Evolutionary conservation across 2,329 filamentous ascomycete genomes (phyloP).

Genomic region (Helicocarpus griseus): DNA sequence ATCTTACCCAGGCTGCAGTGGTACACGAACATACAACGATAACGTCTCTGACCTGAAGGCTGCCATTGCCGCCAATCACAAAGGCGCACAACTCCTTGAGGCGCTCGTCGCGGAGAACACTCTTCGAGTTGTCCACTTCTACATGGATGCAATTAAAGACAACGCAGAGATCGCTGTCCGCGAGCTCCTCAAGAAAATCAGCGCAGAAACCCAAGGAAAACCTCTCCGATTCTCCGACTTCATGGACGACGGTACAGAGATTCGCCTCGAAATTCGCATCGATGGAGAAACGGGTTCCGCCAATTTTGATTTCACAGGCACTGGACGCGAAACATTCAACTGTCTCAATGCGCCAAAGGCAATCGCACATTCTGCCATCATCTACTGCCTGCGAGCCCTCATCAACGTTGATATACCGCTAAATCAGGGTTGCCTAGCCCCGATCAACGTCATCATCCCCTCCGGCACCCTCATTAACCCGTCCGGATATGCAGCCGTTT

Average conservation of each 20-base stretch:
- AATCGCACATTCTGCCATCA: constrained; percentile 74
- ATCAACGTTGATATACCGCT: constrained; percentile 75
- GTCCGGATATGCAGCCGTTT: constrained; percentile 66
- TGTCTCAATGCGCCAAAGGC: constrained; percentile 76
- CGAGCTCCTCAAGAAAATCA: constrained; percentile 59
- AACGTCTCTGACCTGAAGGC: constrained; percentile 82
- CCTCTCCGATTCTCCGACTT: constrained; percentile 65
- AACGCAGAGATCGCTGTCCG: constrained; percentile 71
- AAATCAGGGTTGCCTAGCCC: constrained; percentile 74
- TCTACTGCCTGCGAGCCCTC: constrained; percentile 73
- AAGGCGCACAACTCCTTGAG: constrained; percentile 69
- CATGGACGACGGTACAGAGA: constrained; percentile 80
- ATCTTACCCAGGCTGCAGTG: constrained; percentile 63
- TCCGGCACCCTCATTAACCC: constrained; percentile 64
- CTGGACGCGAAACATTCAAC: constrained; percentile 67
- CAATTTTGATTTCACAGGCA: constrained; percentile 68
- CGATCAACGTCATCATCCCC: constrained; percentile 65
- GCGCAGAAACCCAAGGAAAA: constrained; percentile 59
- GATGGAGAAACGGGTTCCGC: constrained; percentile 65
- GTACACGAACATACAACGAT: constrained; percentile 68
- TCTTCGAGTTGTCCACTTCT: constrained; percentile 66
- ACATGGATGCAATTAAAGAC: constrained; percentile 73
- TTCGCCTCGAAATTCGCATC: constrained; percentile 65
- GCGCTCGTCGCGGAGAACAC: constrained; percentile 68
- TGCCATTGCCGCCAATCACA: constrained; percentile 77